Evolutionary conservation across 2,329 filamentous ascomycete species (phyloP).

Genomic region (Fusarium begoniae): DNA sequence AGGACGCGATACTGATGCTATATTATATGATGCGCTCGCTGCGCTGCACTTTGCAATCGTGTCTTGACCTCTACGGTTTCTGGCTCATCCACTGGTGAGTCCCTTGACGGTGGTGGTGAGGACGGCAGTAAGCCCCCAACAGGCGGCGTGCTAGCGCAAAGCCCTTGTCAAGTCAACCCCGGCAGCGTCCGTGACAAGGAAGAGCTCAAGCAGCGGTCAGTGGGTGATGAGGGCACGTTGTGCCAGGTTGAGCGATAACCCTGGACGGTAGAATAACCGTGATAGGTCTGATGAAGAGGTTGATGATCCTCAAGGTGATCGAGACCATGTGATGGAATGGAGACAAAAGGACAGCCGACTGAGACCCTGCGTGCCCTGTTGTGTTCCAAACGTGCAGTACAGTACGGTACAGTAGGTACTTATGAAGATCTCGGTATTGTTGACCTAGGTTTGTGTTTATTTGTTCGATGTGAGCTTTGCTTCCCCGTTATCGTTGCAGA

Average conservation of each 20-base stretch:
- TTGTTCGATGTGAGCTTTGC: constrained; percentile 5
- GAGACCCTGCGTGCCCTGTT: constrained; percentile 29
- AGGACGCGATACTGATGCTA: constrained; percentile 8
- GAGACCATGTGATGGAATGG: constrained; percentile 36
- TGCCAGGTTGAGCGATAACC: constrained; percentile 29
- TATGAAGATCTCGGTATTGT: not conserved
- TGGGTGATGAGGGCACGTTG: constrained; percentile 33
- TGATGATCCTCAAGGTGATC: constrained; percentile 30
- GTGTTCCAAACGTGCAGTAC: constrained; percentile 2
- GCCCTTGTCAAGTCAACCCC: constrained; percentile 40
- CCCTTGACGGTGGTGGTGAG: constrained; percentile 16
- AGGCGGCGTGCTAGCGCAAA: constrained; percentile 37
- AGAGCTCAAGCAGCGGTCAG: constrained; percentile 43
- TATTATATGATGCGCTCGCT: constrained; percentile 5
- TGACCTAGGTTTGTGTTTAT: not conserved
- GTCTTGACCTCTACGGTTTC: constrained; percentile 30
- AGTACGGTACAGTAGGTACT: not conserved
- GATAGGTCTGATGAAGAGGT: constrained; percentile 26
- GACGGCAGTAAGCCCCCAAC: constrained; percentile 19
- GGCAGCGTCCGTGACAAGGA: constrained; percentile 38
- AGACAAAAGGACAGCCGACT: constrained; percentile 19
- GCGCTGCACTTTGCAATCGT: constrained; percentile 22
- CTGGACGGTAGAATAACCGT: constrained; percentile 3
- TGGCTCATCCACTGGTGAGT: constrained; percentile 22
- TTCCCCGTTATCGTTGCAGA: not conserved